Percentiles rank a stretch among this genome's conserved stretches.
Evolutionary conservation across 352 stramenopile species (phyloP).

Genomic region (Phytophthora pini): DNA sequence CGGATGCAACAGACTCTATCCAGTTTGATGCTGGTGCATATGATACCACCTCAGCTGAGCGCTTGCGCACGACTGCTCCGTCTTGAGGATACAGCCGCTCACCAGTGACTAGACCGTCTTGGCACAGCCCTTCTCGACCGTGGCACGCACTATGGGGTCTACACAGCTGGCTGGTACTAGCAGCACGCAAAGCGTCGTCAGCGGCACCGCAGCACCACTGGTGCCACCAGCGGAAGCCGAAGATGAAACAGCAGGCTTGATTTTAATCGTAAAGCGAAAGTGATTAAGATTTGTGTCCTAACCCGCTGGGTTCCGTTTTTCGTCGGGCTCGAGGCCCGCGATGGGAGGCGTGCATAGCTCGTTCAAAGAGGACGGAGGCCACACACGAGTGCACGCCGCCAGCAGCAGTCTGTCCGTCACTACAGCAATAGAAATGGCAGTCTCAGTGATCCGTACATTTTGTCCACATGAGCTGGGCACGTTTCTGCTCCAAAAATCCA

Average conservation of each 20-base stretch:
- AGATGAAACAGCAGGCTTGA: constrained; percentile 10
- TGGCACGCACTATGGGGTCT: neutral
- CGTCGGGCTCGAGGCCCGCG: constrained; percentile 5
- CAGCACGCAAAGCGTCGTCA: neutral
- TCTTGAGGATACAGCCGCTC: neutral
- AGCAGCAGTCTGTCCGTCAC: neutral
- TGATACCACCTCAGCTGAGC: neutral
- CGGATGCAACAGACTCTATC: neutral
- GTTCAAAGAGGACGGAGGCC: constrained; percentile 2
- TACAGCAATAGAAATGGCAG: constrained; percentile 17
- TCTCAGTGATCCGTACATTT: constrained; percentile 16
- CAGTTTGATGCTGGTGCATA: neutral
- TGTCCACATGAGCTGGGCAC: constrained; percentile 15
- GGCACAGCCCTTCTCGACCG: neutral
- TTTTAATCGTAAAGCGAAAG: neutral
- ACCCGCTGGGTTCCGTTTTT: constrained; percentile 25
- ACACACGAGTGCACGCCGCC: constrained; percentile 6
- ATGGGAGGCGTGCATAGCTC: constrained; percentile 27
- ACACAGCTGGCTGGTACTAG: neutral
- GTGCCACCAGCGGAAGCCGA: neutral
- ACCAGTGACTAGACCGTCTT: neutral
- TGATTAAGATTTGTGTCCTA: constrained; percentile 27
- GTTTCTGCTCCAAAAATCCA: constrained; percentile 19
- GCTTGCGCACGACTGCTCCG: neutral
- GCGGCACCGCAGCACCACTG: neutral